Conservation (phyloP, 345 rosid species). For the Excoecaria agallocha region DNA sequence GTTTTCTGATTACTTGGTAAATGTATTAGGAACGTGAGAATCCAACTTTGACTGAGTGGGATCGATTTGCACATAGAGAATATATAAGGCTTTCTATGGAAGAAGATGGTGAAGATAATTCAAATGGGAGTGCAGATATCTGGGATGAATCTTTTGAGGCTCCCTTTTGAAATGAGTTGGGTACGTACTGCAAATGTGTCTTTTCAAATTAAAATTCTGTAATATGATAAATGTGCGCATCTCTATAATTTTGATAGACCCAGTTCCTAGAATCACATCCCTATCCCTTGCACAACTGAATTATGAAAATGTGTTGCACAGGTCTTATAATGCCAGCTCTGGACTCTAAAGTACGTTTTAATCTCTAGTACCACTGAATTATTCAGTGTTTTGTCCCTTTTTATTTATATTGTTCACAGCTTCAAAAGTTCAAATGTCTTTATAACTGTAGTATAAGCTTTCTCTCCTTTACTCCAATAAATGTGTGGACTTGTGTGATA, state of each 20-base stretch:
- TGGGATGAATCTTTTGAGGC: constrained; percentile 98
- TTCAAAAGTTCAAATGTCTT: no score
- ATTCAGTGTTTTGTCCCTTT: no score
- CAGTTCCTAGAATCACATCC: background rate
- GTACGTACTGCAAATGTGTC: constrained; percentile 14
- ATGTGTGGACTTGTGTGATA: no score
- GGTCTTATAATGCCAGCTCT: no score
- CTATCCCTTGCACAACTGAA: background rate
- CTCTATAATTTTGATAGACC: background rate
- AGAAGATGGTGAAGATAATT: constrained; percentile 96
- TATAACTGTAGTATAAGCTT: no score
- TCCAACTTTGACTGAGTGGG: constrained; percentile 98
- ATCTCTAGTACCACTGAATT: no score
- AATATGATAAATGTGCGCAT: background rate
- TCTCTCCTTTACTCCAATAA: no score
- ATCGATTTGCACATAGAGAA: constrained; percentile 96
- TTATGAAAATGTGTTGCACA: no score
- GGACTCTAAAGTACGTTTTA: no score
- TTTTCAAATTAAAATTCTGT: background rate
- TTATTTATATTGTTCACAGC: no score
- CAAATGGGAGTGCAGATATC: constrained; percentile 94
- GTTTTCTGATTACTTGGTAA: constrained; percentile 4
- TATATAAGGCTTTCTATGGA: constrained; percentile 97
- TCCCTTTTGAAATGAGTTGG: constrained; percentile 56
- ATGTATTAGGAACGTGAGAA: constrained; percentile 75